Conservation (phyloP, 2,329 filamentous ascomycete species). For the Paecilomyces fulvus region DNA sequence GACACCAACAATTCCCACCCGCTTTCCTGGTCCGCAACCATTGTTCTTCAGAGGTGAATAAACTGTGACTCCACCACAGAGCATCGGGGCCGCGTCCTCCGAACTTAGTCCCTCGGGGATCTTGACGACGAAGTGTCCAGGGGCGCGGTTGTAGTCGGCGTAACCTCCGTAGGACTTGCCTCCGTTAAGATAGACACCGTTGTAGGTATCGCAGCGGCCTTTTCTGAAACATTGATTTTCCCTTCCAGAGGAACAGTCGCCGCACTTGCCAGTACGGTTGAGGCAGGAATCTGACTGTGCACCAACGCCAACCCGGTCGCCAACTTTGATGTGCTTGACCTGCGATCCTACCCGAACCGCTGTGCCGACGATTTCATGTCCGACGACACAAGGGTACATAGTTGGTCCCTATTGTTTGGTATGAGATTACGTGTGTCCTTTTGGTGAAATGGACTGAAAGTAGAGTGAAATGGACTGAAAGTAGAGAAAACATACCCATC, state of each 20-base stretch:
- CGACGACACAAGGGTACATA: conserved; percentile 38
- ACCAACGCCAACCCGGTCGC: conserved; percentile 38
- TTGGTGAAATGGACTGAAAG: not conserved
- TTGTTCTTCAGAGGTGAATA: conserved; percentile 59
- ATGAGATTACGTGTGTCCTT: not conserved
- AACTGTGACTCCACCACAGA: conserved; percentile 65
- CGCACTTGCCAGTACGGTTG: conserved; percentile 29
- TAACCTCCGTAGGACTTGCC: conserved; percentile 55
- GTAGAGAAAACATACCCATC: not conserved
- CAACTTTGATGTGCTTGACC: conserved; percentile 6
- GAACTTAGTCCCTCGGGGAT: conserved; percentile 40
- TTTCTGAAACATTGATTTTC: conserved; percentile 19
- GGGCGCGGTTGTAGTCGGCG: conserved; percentile 42
- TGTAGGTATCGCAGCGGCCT: not conserved
- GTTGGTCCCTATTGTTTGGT: not conserved
- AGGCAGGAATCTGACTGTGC: conserved; percentile 47
- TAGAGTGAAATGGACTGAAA: not conserved
- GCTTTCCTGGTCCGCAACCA: conserved; percentile 57
- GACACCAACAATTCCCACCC: conserved; percentile 59
- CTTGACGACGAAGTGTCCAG: conserved; percentile 46
- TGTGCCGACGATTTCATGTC: conserved; percentile 53
- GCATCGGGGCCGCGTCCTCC: conserved; percentile 52
- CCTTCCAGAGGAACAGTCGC: conserved; percentile 35
- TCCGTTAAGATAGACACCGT: conserved; percentile 33
- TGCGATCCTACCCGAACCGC: conserved; percentile 43